Evolutionary conservation across 1,284 basidiomycete genomes (phyloP).

Genomic region (Malassezia restricta): DNA sequence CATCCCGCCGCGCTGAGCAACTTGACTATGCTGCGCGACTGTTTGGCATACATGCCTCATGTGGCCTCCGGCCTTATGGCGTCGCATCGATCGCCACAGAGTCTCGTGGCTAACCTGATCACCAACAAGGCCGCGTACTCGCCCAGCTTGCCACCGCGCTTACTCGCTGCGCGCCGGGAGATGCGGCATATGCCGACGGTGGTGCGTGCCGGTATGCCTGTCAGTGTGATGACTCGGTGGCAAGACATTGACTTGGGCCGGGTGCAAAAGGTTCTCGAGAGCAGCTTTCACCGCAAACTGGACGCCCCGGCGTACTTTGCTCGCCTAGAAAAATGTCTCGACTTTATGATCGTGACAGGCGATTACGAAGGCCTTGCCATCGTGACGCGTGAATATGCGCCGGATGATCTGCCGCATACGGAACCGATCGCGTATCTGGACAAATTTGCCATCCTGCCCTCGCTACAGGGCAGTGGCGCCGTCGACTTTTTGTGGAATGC

Average conservation of each 20-base stretch:
- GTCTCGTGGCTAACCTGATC: slow-evolving; percentile 89
- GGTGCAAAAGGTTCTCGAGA: slow-evolving; percentile 69
- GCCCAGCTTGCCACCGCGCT: slow-evolving; percentile 81
- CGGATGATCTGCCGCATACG: slow-evolving; percentile 21
- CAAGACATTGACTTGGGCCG: slow-evolving; percentile 62
- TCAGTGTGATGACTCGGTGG: slow-evolving; percentile 61
- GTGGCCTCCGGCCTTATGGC: slow-evolving; percentile 89
- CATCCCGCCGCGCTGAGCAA: slow-evolving; percentile 81
- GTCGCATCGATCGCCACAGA: slow-evolving; percentile 87
- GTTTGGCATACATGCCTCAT: slow-evolving; percentile 82
- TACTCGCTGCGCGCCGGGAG: slow-evolving; percentile 72
- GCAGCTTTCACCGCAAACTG: slow-evolving; percentile 67
- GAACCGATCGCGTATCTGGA: slow-evolving; percentile 75
- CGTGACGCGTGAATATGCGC: slow-evolving; percentile 65
- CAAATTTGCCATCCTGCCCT: slow-evolving; percentile 93
- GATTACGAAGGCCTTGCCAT: slow-evolving; percentile 93
- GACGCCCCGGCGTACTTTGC: slow-evolving; percentile 65
- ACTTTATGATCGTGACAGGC: slow-evolving; percentile 87
- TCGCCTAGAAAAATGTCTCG: slow-evolving; percentile 63
- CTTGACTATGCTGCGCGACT: slow-evolving; percentile 72
- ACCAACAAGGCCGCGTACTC: slow-evolving; percentile 96
- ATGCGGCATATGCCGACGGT: slow-evolving; percentile 85
- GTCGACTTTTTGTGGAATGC: slow-evolving; percentile 99
- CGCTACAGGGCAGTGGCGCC: slow-evolving; percentile 90
- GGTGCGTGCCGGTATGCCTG: slow-evolving; percentile 72